These are phyloP conservation scores for Beta corolliflora DNA, from an alignment of 179 eudicot species.

Conservation along the genomic window DNA sequence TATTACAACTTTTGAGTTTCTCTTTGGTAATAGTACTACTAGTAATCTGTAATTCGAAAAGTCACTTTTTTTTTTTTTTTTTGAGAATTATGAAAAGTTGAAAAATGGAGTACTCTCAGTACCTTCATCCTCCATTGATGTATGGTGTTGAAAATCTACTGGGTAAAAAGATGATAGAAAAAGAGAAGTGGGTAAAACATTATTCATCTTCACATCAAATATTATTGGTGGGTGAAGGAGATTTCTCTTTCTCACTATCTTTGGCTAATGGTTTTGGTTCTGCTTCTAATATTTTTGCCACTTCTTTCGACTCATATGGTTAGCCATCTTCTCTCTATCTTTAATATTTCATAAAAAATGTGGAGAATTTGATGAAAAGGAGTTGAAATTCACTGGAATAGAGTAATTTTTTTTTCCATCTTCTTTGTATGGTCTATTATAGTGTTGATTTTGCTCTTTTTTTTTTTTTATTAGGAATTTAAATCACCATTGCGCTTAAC, in stretches of 20 bases:
- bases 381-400: background rate
- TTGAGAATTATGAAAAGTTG: background rate
- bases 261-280: constrained; percentile 24
- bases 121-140: background rate
- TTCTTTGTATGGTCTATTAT: background rate
- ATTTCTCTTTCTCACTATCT: constrained; percentile 25
- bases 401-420: background rate
- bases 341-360: background rate
- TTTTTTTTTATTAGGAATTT: too few relatives aligned
- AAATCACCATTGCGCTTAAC: too few relatives aligned
- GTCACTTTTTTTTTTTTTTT: background rate
- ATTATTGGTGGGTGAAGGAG: constrained; percentile 30
- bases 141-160: background rate
- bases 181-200: constrained; percentile 24
- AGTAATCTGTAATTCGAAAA: too few relatives aligned
- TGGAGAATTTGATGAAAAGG: background rate
- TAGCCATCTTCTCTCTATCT: background rate
- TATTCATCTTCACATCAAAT: constrained; percentile 24
- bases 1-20: too few relatives aligned
- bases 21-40: too few relatives aligned
- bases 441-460: background rate
- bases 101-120: background rate
- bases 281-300: constrained; percentile 21
- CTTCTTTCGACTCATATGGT: constrained; percentile 24
- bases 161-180: constrained; percentile 1